These are phyloP conservation scores for Boletus sp. DNA, from an alignment of 768 basidiomycete species.

Conservation along the genomic window DNA sequence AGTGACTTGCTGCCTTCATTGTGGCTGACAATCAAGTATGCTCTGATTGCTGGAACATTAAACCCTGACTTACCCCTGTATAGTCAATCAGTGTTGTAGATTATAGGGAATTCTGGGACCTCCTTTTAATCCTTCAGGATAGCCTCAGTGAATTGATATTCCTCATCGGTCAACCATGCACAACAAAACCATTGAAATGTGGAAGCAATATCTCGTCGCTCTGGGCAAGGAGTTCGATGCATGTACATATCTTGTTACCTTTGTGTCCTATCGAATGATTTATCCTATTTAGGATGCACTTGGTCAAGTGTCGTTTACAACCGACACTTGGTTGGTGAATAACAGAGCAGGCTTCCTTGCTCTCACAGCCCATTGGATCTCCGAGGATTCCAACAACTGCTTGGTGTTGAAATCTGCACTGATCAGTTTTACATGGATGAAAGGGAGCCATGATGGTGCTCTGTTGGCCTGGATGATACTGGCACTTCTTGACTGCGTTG, in stretches of 20 bases:
- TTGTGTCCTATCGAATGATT: not conserved
- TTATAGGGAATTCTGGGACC: no score
- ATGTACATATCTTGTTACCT: not conserved
- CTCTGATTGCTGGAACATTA: no score
- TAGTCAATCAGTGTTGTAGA: no score
- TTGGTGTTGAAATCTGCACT: not conserved
- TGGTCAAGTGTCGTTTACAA: not conserved
- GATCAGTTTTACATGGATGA: not conserved
- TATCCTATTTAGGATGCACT: not conserved
- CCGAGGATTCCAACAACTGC: not conserved
- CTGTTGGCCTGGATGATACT: not conserved
- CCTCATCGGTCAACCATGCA: no score
- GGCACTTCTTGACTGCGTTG: not conserved
- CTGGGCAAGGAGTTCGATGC: no score
- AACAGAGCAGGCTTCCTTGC: not conserved
- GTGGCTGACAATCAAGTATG: no score
- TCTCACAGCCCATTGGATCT: not conserved
- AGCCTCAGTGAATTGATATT: no score
- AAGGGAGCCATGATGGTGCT: not conserved
- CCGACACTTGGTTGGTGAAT: not conserved
- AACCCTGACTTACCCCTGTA: no score
- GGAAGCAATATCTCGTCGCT: no score
- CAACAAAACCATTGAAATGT: no score
- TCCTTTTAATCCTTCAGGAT: no score
- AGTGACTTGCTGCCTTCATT: not conserved